Conservation (phyloP, 257 asterid species). For the Forsythia suspensa region DNA sequence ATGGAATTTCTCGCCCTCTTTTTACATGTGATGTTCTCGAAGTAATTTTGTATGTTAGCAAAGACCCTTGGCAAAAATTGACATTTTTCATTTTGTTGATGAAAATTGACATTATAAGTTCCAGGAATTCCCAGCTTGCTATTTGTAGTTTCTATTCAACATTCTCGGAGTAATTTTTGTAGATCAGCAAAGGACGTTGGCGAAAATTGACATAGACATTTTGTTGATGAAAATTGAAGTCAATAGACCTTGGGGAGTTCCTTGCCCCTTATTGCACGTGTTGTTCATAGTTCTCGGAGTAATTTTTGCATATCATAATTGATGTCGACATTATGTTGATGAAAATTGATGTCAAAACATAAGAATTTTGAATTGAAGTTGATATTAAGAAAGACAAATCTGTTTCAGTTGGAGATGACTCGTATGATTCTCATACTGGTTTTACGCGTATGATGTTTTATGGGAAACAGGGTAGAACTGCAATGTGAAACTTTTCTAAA, state of each 20-base stretch:
- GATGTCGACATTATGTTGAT: background rate
- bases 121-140: background rate
- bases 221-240: background rate
- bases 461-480: too few species aligned
- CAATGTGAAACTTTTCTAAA: too few species aligned
- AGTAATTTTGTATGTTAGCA: background rate
- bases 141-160: background rate
- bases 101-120: background rate
- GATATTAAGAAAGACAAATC: background rate
- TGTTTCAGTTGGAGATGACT: background rate
- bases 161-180: background rate
- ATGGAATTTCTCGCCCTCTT: background rate
- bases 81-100: background rate
- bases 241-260: background rate
- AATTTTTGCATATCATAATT: background rate
- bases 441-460: too few species aligned
- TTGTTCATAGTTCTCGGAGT: background rate
- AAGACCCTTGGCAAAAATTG: background rate
- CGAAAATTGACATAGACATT: background rate
- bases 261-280: background rate
- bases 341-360: background rate
- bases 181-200: background rate
- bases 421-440: background rate
- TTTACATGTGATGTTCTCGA: background rate
- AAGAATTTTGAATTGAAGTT: background rate